These are phyloP conservation scores for Apiospora aurea DNA, from an alignment of 2,329 filamentous ascomycete genomes.

Conservation along the genomic window DNA sequence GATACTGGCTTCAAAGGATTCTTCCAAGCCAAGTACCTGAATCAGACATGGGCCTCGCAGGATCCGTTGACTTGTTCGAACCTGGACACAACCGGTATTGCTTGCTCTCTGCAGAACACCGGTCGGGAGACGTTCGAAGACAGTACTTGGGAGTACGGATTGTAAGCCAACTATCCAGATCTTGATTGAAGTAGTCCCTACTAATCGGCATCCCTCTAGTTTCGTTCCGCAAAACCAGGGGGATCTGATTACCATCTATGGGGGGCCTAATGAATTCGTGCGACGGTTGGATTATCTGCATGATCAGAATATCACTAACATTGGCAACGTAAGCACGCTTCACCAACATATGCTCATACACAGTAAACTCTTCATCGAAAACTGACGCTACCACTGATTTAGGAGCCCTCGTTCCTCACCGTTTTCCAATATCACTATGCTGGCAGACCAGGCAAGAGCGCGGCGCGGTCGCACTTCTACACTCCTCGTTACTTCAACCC, in stretches of 20 bases:
- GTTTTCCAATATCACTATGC: constrained; percentile 76
- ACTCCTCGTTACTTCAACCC: constrained; percentile 70
- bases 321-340: constrained; percentile 57
- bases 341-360: constrained; percentile 47
- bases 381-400: not conserved
- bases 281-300: constrained; percentile 70
- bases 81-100: constrained; percentile 58
- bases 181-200: not conserved
- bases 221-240: constrained; percentile 63
- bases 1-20: constrained; percentile 74
- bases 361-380: constrained; percentile 57
- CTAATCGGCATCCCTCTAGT: constrained; percentile 33
- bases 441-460: constrained; percentile 64
- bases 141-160: constrained; percentile 76
- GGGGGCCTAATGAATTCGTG: constrained; percentile 64
- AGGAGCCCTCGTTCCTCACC: constrained; percentile 62
- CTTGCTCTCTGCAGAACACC: constrained; percentile 66
- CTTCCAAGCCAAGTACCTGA: constrained; percentile 72
- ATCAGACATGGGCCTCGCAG: constrained; percentile 73
- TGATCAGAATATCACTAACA: constrained; percentile 68
- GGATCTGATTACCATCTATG: constrained; percentile 63
- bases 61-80: constrained; percentile 70
- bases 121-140: constrained; percentile 76
- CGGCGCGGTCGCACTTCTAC: constrained; percentile 65
- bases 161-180: constrained; percentile 50